Evolutionary conservation across 495 filamentous ascomycete species (phyloP).

Genomic region (Cercophora samala): DNA sequence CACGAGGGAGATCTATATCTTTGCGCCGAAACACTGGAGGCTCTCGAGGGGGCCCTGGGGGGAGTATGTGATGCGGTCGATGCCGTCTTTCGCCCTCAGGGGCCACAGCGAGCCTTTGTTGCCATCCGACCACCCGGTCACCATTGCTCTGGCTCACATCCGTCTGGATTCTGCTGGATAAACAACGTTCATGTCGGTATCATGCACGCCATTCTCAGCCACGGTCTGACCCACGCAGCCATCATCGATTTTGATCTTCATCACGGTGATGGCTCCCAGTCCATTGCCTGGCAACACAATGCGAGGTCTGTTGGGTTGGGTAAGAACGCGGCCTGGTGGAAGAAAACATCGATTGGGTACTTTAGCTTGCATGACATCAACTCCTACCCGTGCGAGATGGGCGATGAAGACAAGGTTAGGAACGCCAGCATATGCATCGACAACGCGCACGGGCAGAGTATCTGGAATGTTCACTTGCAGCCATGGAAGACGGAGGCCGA

Average conservation of each 20-base stretch:
- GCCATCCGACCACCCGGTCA: constrained; percentile 82
- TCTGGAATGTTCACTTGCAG: constrained; percentile 96
- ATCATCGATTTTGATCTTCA: constrained; percentile 98
- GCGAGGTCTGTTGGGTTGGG: constrained; percentile 51
- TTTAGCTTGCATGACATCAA: constrained; percentile 98
- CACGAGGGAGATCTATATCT: constrained; percentile 88
- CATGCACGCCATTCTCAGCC: constrained; percentile 73
- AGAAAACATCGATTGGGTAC: constrained; percentile 86
- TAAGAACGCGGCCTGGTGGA: constrained; percentile 65
- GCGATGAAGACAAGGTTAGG: constrained; percentile 83
- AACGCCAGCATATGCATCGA: constrained; percentile 91
- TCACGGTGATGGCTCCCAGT: constrained; percentile 93
- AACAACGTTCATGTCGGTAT: constrained; percentile 98
- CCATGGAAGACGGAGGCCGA: constrained; percentile 75
- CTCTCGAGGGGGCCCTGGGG: constrained; percentile 83
- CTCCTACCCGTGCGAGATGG: constrained; percentile 89
- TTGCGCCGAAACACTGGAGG: constrained; percentile 76
- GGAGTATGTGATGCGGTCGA: constrained; percentile 91
- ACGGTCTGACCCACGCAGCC: constrained; percentile 87
- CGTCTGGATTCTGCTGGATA: constrained; percentile 96
- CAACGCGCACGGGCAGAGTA: constrained; percentile 82
- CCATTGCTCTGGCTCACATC: constrained; percentile 82
- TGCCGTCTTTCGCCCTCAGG: constrained; percentile 62
- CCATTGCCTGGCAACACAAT: constrained; percentile 87
- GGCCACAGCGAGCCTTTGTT: constrained; percentile 74